Base-by-base conservation (phyloP, 78 protist genomes). In the Dictyostelium brefeldianum region DNA sequence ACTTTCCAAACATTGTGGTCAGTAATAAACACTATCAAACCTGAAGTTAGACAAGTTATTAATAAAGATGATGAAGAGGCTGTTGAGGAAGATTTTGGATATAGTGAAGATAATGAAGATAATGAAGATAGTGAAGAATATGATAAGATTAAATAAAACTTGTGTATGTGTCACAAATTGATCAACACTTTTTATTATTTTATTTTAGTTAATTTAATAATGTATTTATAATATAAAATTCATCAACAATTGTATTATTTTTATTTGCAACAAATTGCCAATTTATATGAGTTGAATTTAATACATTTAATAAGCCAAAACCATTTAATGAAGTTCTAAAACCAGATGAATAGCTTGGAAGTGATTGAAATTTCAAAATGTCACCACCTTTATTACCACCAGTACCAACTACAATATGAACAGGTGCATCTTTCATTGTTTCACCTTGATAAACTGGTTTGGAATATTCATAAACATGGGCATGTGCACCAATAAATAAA, bases 361-460 rank as follows among this genome's bases (percentile, higher is more conserved):
- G 54, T 56, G 47, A 48, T 47, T 31, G 53, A 70, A 65, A 83
- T 5, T 17, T 20, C 10, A 48, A n/a, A 5, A 31, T 12, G 5
- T 50, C 64, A 15, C 81, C 90, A 43, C 71, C 90, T 48, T 51
- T 51, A 22, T 67, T 57, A 4, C 90, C 90, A 71, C 90, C 90
- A 27, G 81, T 83, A 71, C 90, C 90, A 14, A 83, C 80, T 8
- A 54, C 71, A 17, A 83, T 59, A 6, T 83, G 80, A 71, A 83
- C 71, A 11, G 90, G 46, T 48, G 90, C 81, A 20, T 43, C 27
- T n/a, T 80, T 80, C 50, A 18, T 4, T 7, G 54, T 18, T 41
- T 67, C 6, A 50, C 43, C 56, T 15, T 83, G 36, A 71, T 54
- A 83, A 17, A 83, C 90, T 22, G 81, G 80, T 20, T 70, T 25